A percentile compares a stretch with the other conserved stretches of the same genome.
Evolutionary conservation across 305 asterid species (phyloP).

Genomic region (Fraxinus baroniana): DNA sequence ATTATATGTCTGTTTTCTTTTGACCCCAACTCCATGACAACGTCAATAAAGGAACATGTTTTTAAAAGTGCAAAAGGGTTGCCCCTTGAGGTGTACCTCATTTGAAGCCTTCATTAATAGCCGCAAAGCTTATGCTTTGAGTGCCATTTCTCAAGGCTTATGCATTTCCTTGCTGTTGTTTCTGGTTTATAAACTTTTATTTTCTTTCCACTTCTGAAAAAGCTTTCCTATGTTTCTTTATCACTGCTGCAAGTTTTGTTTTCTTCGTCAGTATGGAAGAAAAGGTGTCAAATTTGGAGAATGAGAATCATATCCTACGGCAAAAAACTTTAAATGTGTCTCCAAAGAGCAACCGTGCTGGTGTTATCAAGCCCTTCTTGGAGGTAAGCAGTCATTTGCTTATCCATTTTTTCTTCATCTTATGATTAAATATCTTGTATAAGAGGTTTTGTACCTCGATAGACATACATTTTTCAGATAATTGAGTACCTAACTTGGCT

Average conservation of each 20-base stretch:
- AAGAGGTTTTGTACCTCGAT: conserved; percentile 6
- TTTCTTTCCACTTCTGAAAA: conserved; percentile 5
- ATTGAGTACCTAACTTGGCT: conserved; percentile 1
- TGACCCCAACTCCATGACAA: background rate
- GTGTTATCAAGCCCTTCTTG: conserved; percentile 58
- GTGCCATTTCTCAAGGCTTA: background rate
- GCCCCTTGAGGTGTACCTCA: background rate
- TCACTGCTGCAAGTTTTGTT: conserved; percentile 17
- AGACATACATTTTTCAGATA: conserved; percentile 8
- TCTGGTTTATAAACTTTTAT: background rate
- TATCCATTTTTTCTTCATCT: conserved; percentile 9
- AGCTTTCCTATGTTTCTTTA: conserved; percentile 24
- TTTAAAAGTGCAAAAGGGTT: background rate
- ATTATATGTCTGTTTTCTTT: too few species aligned
- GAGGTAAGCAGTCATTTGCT: conserved; percentile 57
- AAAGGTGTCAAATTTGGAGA: conserved; percentile 66
- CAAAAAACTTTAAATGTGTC: conserved; percentile 71
- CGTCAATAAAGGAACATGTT: background rate
- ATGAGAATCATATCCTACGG: conserved; percentile 73
- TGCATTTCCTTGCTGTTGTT: background rate
- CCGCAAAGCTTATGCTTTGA: background rate
- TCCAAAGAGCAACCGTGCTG: conserved; percentile 70
- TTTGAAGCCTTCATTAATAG: background rate
- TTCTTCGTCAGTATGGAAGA: conserved; percentile 71
- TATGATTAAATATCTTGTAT: conserved; percentile 9